A percentile compares a stretch with the other conserved stretches of the same genome.
Evolutionary conservation across 2,329 filamentous ascomycete genomes (phyloP).

Genomic region (Calonectria henricotiae): DNA sequence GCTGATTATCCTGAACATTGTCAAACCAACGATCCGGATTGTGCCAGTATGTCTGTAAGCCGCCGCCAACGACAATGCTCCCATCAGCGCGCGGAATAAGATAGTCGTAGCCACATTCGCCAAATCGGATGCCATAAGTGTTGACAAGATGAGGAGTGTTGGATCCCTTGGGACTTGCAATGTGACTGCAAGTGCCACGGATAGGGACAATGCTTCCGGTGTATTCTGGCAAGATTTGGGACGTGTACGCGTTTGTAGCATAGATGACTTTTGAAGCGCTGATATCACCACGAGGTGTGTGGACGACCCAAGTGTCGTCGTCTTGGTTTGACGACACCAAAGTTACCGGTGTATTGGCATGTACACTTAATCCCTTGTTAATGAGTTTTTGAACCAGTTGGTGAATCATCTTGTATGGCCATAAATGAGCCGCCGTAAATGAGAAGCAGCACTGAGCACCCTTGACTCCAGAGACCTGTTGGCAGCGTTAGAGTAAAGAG

Average conservation of each 20-base stretch:
- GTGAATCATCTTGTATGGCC: slow-evolving; percentile 40
- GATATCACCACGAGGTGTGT: slow-evolving; percentile 62
- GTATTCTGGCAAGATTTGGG: slow-evolving; percentile 73
- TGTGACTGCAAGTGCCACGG: slow-evolving; percentile 64
- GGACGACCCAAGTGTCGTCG: slow-evolving; percentile 18
- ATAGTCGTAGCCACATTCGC: slow-evolving; percentile 54
- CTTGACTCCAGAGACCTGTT: slow-evolving; percentile 35
- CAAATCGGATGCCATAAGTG: slow-evolving; percentile 51
- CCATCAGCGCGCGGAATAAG: slow-evolving; percentile 64
- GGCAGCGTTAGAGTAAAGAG: background rate
- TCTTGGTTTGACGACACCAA: slow-evolving; percentile 29
- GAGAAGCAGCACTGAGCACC: slow-evolving; percentile 42
- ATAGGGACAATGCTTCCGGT: slow-evolving; percentile 75
- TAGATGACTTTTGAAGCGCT: slow-evolving; percentile 71
- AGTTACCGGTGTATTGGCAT: slow-evolving; percentile 40
- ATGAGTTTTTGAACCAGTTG: slow-evolving; percentile 38
- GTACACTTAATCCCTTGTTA: slow-evolving; percentile 32
- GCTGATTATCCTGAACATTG: slow-evolving; percentile 63
- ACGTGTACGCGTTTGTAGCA: slow-evolving; percentile 80
- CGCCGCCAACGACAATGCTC: slow-evolving; percentile 56
- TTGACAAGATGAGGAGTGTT: slow-evolving; percentile 44
- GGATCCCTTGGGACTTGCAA: slow-evolving; percentile 46
- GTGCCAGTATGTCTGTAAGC: slow-evolving; percentile 53
- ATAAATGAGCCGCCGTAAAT: slow-evolving; percentile 44
- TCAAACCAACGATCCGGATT: slow-evolving; percentile 62